A percentile compares a stretch with the other conserved stretches of the same genome.
These are phyloP conservation scores for Candida suzukii DNA, from an alignment of 805 yeast species.

Conservation along the genomic window DNA sequence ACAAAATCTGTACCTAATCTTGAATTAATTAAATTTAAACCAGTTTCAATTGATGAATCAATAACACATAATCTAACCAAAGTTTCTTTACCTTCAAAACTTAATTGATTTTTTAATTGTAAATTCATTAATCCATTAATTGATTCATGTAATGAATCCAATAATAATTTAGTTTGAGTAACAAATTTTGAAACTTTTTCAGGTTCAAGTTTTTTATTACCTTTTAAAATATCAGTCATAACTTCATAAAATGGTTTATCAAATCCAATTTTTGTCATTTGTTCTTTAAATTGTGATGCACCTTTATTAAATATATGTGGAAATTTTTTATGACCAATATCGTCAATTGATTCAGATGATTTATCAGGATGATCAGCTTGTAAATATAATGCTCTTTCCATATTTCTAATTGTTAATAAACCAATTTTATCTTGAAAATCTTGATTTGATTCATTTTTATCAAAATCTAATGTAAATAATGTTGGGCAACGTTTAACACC, in stretches of 20 bases:
- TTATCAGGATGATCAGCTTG: conserved; percentile 18
- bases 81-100: conserved; percentile 67
- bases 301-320: background rate
- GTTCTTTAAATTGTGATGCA: background rate
- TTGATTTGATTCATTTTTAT: conserved; percentile 53
- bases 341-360: no score
- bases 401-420: conserved; percentile 73
- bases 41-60: conserved; percentile 62
- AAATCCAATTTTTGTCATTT: background rate
- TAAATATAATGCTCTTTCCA: conserved; percentile 53
- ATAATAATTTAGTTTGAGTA: conserved; percentile 32
- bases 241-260: background rate
- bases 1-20: conserved; percentile 5
- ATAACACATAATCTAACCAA: conserved; percentile 60
- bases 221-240: background rate
- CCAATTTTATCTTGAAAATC: conserved; percentile 67
- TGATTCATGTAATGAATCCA: conserved; percentile 37
- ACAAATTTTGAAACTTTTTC: conserved; percentile 21
- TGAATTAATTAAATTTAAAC: conserved; percentile 27
- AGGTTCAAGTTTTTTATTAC: conserved; percentile 3
- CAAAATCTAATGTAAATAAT: conserved; percentile 64
- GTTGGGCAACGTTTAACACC: conserved; percentile 61
- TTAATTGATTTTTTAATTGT: conserved; percentile 48
- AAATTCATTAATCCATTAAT: conserved; percentile 52
- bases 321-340: no score